A percentile compares a stretch with the other conserved stretches of the same genome.
Conservation (phyloP, 75 land plant genomes). For the Selaginella moellendorffii region DNA sequence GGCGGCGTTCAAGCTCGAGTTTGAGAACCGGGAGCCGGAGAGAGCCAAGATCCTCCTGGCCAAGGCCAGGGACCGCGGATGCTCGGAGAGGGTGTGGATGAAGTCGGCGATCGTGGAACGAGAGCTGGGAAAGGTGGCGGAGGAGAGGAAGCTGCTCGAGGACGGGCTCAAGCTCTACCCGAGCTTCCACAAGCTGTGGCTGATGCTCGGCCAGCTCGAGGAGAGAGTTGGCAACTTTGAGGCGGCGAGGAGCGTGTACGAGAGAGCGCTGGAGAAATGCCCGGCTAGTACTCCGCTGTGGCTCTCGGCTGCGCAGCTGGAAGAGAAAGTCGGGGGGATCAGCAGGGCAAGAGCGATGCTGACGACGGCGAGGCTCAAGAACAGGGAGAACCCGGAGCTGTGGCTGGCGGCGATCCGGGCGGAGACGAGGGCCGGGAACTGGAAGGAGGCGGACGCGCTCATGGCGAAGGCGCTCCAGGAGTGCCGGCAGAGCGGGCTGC, state of each 20-base stretch:
- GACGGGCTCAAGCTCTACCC: slow-evolving; percentile 70
- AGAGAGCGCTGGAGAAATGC: slow-evolving; percentile 53
- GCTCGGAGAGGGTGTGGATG: slow-evolving; percentile 96
- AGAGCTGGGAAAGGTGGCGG: slow-evolving; percentile 55
- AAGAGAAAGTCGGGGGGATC: slow-evolving; percentile 63
- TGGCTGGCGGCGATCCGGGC: slow-evolving; percentile 88
- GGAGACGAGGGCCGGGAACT: slow-evolving; percentile 72
- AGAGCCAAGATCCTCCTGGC: slow-evolving; percentile 81
- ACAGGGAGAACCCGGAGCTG: slow-evolving; percentile 65
- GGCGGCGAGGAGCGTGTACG: slow-evolving; percentile 50
- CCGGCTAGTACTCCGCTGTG: slow-evolving; percentile 71
- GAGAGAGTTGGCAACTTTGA: slow-evolving; percentile 46
- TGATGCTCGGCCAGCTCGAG: slow-evolving; percentile 87
- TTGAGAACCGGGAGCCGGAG: slow-evolving; percentile 91
- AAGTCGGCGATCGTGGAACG: slow-evolving; percentile 94
- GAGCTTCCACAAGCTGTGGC: slow-evolving; percentile 67
- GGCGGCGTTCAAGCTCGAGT: slow-evolving; percentile 92
- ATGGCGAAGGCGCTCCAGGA: slow-evolving; percentile 97
- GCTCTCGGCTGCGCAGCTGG: slow-evolving; percentile 68
- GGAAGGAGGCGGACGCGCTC: slow-evolving; percentile 67
- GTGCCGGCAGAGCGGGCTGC: slow-evolving; percentile 82
- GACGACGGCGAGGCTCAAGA: slow-evolving; percentile 75
- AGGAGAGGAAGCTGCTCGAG: slow-evolving; percentile 58
- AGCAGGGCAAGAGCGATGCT: slow-evolving; percentile 79
- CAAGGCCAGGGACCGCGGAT: slow-evolving; percentile 75